Evolutionary conservation across 108 stramenopile species (phyloP).

Genomic region (Chaetoceros tenuissimus): DNA sequence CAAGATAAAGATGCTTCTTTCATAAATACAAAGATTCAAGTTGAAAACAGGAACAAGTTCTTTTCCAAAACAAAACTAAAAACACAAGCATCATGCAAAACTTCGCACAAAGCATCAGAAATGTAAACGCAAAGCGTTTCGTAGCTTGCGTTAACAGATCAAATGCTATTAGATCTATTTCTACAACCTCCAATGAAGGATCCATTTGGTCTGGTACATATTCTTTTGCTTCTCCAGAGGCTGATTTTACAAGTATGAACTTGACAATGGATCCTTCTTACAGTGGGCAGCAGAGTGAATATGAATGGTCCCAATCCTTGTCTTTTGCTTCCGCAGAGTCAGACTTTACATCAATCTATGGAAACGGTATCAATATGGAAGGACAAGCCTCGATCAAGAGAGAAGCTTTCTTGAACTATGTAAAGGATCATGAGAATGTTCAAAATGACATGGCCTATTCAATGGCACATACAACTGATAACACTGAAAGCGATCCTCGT

Average conservation of each 20-base stretch:
- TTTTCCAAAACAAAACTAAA: too few species aligned
- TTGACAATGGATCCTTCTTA: neutral
- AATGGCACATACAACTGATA: neutral
- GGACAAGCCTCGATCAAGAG: constrained; percentile 2
- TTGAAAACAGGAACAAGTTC: too few species aligned
- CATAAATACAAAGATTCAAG: too few species aligned
- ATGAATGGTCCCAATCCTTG: constrained; percentile 7
- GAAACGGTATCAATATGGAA: neutral
- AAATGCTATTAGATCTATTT: too few species aligned
- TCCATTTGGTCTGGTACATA: constrained; percentile 4
- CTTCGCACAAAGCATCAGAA: too few species aligned
- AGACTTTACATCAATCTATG: constrained; percentile 1
- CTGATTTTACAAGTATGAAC: neutral
- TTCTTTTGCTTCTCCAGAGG: constrained; percentile 2
- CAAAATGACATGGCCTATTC: constrained; percentile 17
- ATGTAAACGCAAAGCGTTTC: too few species aligned
- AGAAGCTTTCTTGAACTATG: neutral
- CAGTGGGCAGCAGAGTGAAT: neutral
- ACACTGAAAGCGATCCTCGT: constrained; percentile 4
- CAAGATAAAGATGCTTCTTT: too few species aligned
- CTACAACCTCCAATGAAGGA: too few species aligned
- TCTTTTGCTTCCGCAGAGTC: constrained; percentile 11
- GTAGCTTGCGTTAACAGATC: too few species aligned
- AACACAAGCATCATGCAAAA: too few species aligned
- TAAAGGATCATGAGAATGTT: constrained; percentile 6